A percentile compares a stretch with the other conserved stretches of the same genome.
phyloP scores from a whole-genome alignment of 2,329 filamentous ascomycete genomes.

The Dothidotthia symphoricarpi region DNA sequence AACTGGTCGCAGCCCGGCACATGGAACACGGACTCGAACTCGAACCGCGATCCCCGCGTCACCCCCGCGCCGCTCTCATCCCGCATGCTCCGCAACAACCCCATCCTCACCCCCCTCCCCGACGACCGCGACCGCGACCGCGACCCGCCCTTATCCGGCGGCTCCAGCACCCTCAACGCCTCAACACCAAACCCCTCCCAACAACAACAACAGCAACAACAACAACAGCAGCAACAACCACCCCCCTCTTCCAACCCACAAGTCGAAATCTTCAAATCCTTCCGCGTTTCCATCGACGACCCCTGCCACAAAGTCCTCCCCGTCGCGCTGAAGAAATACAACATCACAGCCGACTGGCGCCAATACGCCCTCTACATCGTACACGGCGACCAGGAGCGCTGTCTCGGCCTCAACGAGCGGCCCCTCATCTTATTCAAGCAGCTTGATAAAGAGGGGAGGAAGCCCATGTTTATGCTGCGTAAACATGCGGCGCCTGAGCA shows the following conservation, averaged over 20 bases:
- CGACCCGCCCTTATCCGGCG: conserved; percentile 39
- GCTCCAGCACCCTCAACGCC: conserved; percentile 27
- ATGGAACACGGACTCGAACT: conserved; percentile 33
- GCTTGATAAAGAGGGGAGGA: conserved; percentile 92
- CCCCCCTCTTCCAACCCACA: conserved; percentile 46
- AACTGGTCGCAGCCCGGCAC: conserved; percentile 32
- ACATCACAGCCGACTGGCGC: conserved; percentile 96
- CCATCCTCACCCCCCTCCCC: conserved; percentile 30
- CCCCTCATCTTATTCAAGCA: conserved; percentile 96
- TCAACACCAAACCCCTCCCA: conserved; percentile 22
- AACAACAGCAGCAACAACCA: too few species aligned
- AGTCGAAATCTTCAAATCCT: conserved; percentile 98
- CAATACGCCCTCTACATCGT: conserved; percentile 98
- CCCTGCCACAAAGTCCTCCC: conserved; percentile 96
- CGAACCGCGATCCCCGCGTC: conserved; percentile 33
- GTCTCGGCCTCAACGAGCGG: conserved; percentile 86
- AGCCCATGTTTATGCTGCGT: conserved; percentile 98
- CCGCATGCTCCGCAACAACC: conserved; percentile 31
- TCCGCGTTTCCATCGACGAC: conserved; percentile 96
- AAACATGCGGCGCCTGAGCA: conserved; percentile 58
- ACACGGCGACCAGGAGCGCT: conserved; percentile 96
- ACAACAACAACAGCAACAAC: too few species aligned
- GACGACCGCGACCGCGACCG: conserved; percentile 27
- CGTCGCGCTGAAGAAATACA: conserved; percentile 94
- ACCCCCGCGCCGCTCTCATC: conserved; percentile 33